Evolutionary conservation across 805 yeast genomes (phyloP).

Genomic region (Candida stauntonica): DNA sequence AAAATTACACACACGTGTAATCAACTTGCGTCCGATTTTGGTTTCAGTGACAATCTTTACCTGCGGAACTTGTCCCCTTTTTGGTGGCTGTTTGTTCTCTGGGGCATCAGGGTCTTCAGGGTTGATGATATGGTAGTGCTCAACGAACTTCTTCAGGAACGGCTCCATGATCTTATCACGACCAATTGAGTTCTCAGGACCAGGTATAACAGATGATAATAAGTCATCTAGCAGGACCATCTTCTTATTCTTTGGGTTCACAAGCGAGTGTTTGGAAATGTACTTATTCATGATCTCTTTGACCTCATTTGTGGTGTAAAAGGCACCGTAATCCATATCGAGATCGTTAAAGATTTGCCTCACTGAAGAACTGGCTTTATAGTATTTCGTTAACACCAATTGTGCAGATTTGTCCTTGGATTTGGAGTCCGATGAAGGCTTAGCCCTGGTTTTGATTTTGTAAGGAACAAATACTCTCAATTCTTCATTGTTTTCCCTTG

Average conservation of each 20-base stretch:
- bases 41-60: slow-evolving; percentile 65
- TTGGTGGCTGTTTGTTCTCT: slow-evolving; percentile 27
- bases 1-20: slow-evolving; percentile 68
- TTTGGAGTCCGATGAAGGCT: no score
- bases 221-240: slow-evolving; percentile 51
- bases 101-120: slow-evolving; percentile 38
- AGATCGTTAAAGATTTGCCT: slow-evolving; percentile 43
- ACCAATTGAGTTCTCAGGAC: slow-evolving; percentile 27
- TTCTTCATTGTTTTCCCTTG: slow-evolving; percentile 38
- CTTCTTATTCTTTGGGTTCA: slow-evolving; percentile 48
- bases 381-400: slow-evolving; percentile 47
- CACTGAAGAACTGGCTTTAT: slow-evolving; percentile 52
- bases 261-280: slow-evolving; percentile 47
- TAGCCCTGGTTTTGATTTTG: slow-evolving; percentile 31
- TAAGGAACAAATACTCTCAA: slow-evolving; percentile 65
- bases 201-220: slow-evolving; percentile 39
- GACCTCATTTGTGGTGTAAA: slow-evolving; percentile 53
- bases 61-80: slow-evolving; percentile 65
- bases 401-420: slow-evolving; percentile 25
- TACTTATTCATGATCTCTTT: slow-evolving; percentile 51
- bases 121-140: slow-evolving; percentile 44
- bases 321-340: slow-evolving; percentile 33
- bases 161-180: slow-evolving; percentile 38
- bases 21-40: slow-evolving; percentile 75
- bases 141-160: slow-evolving; percentile 41